These are phyloP conservation scores for Penicillium samsonianum DNA, from an alignment of 495 filamentous ascomycete species.

Conservation along the genomic window DNA sequence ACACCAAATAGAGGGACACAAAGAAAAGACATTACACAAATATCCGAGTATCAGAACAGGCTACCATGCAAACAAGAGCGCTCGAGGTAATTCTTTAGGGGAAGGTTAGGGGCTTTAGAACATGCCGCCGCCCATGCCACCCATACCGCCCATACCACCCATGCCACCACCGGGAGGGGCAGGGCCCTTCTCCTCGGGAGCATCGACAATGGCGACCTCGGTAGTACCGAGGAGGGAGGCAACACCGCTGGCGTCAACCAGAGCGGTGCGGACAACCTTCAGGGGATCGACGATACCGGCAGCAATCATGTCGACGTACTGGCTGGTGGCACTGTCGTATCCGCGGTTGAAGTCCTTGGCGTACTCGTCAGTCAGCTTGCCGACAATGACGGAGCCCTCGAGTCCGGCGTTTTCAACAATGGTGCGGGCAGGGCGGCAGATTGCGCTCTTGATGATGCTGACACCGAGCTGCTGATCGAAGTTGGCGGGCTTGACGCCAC, in stretches of 20 bases:
- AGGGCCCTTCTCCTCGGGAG: conserved; percentile 84
- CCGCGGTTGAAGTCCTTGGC: conserved; percentile 95
- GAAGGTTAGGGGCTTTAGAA: conserved; percentile 40
- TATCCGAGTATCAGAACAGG: conserved; percentile 33
- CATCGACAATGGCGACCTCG: conserved; percentile 95
- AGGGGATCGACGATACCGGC: conserved; percentile 97
- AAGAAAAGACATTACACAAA: conserved; percentile 36
- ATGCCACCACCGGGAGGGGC: conserved; percentile 61
- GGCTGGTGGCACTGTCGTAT: conserved; percentile 91
- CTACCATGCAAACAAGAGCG: conserved; percentile 50
- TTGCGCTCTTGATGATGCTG: conserved; percentile 93
- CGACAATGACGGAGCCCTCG: conserved; percentile 94
- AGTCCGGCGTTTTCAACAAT: conserved; percentile 98
- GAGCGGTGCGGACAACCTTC: conserved; percentile 96
- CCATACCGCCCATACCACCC: conserved; percentile 72
- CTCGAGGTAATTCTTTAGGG: conserved; percentile 30
- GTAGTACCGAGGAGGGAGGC: conserved; percentile 97
- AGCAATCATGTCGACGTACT: conserved; percentile 98
- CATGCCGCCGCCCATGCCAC: conserved; percentile 58
- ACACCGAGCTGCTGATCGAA: conserved; percentile 99
- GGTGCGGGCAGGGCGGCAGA: conserved; percentile 88
- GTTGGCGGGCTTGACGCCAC: conserved; percentile 80
- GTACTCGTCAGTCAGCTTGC: conserved; percentile 96
- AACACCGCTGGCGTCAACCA: conserved; percentile 93
- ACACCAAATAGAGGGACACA: conserved; percentile 26